A percentile compares a stretch with the other conserved stretches of the same genome.
phyloP scores from a whole-genome alignment of 257 asterid species.

The Solanum raphanifolium region DNA sequence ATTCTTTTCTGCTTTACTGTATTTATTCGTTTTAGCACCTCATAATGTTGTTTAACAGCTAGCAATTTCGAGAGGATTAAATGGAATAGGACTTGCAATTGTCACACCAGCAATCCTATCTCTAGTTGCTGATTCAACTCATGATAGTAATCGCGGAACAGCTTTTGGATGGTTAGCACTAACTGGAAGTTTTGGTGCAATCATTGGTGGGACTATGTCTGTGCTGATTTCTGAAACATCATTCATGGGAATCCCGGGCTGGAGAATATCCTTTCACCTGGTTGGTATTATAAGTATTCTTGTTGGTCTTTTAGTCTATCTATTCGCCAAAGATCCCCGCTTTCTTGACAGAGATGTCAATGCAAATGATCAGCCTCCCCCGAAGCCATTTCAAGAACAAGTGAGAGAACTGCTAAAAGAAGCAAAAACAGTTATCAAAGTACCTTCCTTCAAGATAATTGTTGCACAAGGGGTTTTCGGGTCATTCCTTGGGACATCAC shows the following conservation, averaged over 20 bases:
- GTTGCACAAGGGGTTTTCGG: constrained; percentile 6
- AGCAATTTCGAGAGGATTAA: constrained; percentile 73
- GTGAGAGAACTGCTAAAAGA: constrained; percentile 16
- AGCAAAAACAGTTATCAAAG: constrained; percentile 44
- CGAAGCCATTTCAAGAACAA: not conserved
- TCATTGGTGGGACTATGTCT: constrained; percentile 58
- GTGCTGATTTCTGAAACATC: constrained; percentile 56
- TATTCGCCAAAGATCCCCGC: constrained; percentile 67
- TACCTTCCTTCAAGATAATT: constrained; percentile 1
- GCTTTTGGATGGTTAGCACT: constrained; percentile 81
- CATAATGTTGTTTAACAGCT: constrained; percentile 21
- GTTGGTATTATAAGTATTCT: constrained; percentile 54
- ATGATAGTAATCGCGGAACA: constrained; percentile 66
- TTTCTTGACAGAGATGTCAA: constrained; percentile 27
- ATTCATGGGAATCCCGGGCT: constrained; percentile 72
- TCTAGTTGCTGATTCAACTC: constrained; percentile 62
- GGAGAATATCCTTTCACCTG: constrained; percentile 81
- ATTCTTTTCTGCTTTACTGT: no score
- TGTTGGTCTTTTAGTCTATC: constrained; percentile 50
- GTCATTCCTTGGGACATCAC: constrained; percentile 5
- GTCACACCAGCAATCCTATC: constrained; percentile 75
- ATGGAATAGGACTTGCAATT: constrained; percentile 83
- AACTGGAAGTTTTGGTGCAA: constrained; percentile 59
- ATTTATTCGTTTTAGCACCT: no score
- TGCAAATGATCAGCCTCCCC: constrained; percentile 20